Percentiles rank a stretch among this genome's conserved stretches.
Conservation (phyloP, 495 filamentous ascomycete genomes). For the Clohesyomyces aquaticus region DNA sequence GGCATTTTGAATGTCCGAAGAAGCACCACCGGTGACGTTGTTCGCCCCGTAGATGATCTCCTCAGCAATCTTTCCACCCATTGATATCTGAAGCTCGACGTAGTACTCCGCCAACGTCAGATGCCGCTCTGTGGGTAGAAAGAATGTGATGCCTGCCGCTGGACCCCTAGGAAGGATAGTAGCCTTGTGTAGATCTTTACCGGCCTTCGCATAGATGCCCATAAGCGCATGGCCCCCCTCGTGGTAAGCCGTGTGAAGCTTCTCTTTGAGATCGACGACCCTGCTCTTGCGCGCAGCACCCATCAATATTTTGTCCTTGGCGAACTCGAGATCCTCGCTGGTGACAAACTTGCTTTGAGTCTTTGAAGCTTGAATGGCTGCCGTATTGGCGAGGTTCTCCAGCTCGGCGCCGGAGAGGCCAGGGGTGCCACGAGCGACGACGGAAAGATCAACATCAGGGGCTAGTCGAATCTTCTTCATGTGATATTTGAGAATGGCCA, state of each 20-base stretch:
- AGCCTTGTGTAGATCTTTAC: conserved; percentile 86
- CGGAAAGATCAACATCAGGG: conserved; percentile 76
- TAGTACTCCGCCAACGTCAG: conserved; percentile 71
- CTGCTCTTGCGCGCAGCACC: conserved; percentile 86
- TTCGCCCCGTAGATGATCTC: conserved; percentile 88
- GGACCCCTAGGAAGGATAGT: conserved; percentile 92
- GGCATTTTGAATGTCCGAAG: conserved; percentile 72
- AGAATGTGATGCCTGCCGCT: conserved; percentile 80
- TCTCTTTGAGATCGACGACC: conserved; percentile 86
- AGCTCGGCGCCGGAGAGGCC: conserved; percentile 95
- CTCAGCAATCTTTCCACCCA: conserved; percentile 94
- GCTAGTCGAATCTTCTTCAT: conserved; percentile 81
- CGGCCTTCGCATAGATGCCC: conserved; percentile 72
- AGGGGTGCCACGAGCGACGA: conserved; percentile 82
- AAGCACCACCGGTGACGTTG: conserved; percentile 75
- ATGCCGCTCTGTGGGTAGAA: conserved; percentile 81
- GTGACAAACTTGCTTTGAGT: conserved; percentile 71
- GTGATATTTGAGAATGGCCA: conserved; percentile 90
- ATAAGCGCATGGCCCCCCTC: conserved; percentile 95
- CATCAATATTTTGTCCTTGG: conserved; percentile 98
- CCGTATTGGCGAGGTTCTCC: conserved; percentile 96
- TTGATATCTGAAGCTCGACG: conserved; percentile 75
- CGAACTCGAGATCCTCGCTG: conserved; percentile 89
- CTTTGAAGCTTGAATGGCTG: conserved; percentile 87
- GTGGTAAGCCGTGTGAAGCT: conserved; percentile 90